Evolutionary conservation across 2,329 filamentous ascomycete species (phyloP).

Genomic region (Aspergillus sclerotialis): DNA sequence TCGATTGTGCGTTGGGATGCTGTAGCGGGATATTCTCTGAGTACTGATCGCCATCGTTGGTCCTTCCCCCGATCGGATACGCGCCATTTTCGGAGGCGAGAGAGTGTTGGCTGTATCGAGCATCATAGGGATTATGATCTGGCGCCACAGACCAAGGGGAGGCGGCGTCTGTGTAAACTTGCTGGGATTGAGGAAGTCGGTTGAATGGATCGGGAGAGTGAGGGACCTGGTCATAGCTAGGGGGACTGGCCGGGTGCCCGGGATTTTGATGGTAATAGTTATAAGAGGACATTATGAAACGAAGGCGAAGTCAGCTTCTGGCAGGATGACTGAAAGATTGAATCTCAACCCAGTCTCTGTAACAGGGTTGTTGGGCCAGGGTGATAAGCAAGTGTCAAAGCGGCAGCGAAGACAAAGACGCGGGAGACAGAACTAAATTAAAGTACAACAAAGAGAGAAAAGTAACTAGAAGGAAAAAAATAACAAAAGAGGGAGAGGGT

Average conservation of each 20-base stretch:
- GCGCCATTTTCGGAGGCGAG: constrained; percentile 26
- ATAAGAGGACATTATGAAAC: no score
- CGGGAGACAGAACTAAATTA: no score
- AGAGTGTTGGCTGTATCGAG: constrained; percentile 31
- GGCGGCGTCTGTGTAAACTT: constrained; percentile 13
- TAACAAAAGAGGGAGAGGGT: no score
- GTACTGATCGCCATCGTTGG: constrained; percentile 29
- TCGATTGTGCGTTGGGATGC: constrained; percentile 27
- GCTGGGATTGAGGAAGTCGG: constrained; percentile 23
- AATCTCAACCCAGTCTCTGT: no score
- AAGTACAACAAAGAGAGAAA: no score
- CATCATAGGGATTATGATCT: constrained; percentile 35
- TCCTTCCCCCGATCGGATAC: constrained; percentile 24
- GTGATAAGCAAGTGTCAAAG: no score
- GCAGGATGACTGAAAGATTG: no score
- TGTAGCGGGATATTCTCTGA: constrained; percentile 37
- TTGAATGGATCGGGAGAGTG: constrained; percentile 29
- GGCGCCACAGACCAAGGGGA: constrained; percentile 37
- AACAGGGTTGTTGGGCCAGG: no score
- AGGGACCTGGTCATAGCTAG: constrained; percentile 27
- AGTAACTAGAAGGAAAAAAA: no score
- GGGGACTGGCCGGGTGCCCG: constrained; percentile 26
- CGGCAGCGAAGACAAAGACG: no score
- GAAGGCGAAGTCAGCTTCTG: no score
- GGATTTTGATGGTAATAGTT: constrained; percentile 58